phyloP scores from a whole-genome alignment of 169 alveolate species.

The Theileria sp. region DNA sequence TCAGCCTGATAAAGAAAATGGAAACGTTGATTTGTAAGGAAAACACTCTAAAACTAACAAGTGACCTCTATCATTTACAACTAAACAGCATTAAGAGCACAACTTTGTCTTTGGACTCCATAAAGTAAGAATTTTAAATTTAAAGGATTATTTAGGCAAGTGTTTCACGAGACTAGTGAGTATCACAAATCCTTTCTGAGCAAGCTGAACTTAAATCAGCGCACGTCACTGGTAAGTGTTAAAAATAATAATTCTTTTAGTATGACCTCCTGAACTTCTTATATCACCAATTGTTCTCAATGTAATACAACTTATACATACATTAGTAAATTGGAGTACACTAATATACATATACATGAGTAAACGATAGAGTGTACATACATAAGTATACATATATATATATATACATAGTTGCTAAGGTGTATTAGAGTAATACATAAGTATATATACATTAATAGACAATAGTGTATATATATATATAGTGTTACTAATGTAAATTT shows the following conservation, averaged over 20 bases:
- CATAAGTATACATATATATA: too few species aligned
- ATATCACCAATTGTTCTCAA: neutral
- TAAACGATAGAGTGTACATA: too few species aligned
- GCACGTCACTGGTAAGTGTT: neutral
- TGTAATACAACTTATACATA: neutral
- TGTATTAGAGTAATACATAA: too few species aligned
- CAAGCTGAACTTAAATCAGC: constrained; percentile 3
- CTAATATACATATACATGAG: too few species aligned
- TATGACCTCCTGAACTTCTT: neutral
- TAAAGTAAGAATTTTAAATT: neutral
- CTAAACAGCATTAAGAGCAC: neutral
- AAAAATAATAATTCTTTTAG: neutral
- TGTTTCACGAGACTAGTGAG: neutral
- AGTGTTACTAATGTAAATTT: neutral
- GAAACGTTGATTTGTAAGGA: neutral
- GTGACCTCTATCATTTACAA: neutral
- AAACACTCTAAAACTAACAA: neutral
- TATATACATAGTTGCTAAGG: too few species aligned
- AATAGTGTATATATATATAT: neutral
- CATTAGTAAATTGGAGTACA: neutral
- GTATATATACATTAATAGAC: neutral
- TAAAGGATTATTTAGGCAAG: neutral
- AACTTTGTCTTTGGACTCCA: neutral
- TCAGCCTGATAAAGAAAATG: neutral
- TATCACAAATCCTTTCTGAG: neutral